A percentile compares a stretch with the other conserved stretches of the same genome.
These are phyloP conservation scores for Corylus heterophylla DNA, from an alignment of 306 rosid genomes.

Conservation along the genomic window DNA sequence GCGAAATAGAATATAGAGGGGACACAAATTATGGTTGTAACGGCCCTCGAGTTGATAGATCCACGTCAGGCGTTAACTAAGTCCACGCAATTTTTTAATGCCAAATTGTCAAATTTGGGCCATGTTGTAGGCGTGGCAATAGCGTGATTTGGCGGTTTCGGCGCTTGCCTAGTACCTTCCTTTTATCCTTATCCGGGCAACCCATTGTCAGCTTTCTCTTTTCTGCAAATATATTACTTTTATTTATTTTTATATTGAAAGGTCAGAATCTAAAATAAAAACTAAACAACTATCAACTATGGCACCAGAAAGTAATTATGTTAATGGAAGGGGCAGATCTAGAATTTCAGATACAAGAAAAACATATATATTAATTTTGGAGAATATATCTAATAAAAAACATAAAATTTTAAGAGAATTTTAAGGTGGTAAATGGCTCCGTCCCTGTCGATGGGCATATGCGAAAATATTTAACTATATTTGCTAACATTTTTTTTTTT, in stretches of 20 bases:
- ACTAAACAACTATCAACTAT: too few relatives aligned
- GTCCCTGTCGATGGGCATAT: too few relatives aligned
- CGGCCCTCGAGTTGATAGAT: constrained; percentile 26
- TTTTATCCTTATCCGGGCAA: constrained; percentile 14
- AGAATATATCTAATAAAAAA: too few relatives aligned
- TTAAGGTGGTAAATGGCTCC: too few relatives aligned
- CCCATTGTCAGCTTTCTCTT: neutral
- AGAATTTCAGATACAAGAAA: too few relatives aligned
- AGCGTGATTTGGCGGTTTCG: constrained; percentile 8
- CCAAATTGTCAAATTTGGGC: neutral
- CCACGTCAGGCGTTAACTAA: neutral
- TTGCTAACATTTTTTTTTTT: too few relatives aligned
- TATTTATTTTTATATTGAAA: neutral
- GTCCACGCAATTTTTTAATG: neutral
- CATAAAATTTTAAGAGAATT: too few relatives aligned
- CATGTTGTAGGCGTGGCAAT: neutral
- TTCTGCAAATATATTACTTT: neutral
- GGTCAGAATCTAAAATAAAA: neutral
- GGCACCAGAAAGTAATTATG: neutral
- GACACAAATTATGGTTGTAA: constrained; percentile 11
- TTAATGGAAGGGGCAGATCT: too few relatives aligned
- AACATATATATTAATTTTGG: too few relatives aligned
- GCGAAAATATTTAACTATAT: too few relatives aligned
- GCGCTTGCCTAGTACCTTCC: constrained; percentile 39
- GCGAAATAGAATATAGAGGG: neutral